Conservation (phyloP, 2,329 filamentous ascomycete species). For the Colletotrichum sp. region DNA sequence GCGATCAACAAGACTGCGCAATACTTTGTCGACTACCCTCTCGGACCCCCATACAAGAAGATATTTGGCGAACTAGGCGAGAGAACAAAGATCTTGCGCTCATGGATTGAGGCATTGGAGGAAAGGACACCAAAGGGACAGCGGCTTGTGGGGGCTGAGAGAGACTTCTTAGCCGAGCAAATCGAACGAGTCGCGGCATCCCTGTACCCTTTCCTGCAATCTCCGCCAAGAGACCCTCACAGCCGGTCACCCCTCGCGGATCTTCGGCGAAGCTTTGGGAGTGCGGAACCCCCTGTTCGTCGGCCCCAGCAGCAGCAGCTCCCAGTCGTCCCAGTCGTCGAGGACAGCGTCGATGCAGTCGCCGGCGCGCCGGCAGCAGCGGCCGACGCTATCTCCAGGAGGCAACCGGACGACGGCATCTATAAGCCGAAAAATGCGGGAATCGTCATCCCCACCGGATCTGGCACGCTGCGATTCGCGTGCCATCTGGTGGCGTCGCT, state of each 20-base stretch:
- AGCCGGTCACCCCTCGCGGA: conserved; percentile 23
- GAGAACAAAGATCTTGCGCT: conserved; percentile 26
- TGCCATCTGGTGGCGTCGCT: conserved; percentile 39
- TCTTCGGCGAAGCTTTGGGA: conserved; percentile 21
- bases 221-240: conserved; percentile 1
- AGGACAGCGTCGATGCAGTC: background rate
- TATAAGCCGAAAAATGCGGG: conserved; percentile 27
- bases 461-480: conserved; percentile 35
- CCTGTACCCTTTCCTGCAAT: conserved; percentile 13
- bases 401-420: background rate
- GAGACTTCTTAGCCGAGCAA: background rate
- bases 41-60: conserved; percentile 32
- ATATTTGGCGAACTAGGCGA: conserved; percentile 37
- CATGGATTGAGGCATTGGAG: conserved; percentile 24
- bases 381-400: background rate
- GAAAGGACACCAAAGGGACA: background rate
- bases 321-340: background rate
- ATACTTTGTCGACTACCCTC: conserved; percentile 31
- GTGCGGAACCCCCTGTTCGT: background rate
- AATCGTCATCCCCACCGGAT: conserved; percentile 40
- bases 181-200: conserved; percentile 21
- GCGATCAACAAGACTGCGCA: conserved; percentile 15
- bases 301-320: background rate
- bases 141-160: conserved; percentile 15
- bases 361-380: background rate